Conservation (phyloP, 2,329 filamentous ascomycete genomes). For the Venturia pyrina region DNA sequence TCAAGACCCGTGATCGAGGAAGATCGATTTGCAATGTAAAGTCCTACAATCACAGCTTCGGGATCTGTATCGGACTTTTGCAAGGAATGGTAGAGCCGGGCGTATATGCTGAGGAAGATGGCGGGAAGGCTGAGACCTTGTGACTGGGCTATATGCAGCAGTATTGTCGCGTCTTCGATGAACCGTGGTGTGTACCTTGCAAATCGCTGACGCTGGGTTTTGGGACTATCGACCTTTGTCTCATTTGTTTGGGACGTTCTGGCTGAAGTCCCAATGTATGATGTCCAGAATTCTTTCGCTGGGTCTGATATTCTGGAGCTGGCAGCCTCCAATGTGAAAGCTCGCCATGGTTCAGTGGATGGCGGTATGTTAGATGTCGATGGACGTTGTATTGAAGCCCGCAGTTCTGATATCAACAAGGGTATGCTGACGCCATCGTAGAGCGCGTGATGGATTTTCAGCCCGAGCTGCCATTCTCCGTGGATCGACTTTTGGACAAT, state of each 20-base stretch:
- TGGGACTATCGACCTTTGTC: neutral
- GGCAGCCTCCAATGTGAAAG: neutral
- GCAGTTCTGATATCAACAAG: slow-evolving; percentile 46
- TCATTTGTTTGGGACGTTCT: slow-evolving; percentile 9
- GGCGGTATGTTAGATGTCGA: neutral
- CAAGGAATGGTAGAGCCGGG: slow-evolving; percentile 27
- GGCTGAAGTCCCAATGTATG: slow-evolving; percentile 29
- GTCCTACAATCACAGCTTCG: slow-evolving; percentile 50
- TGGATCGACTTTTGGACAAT: slow-evolving; percentile 22
- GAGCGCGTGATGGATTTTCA: slow-evolving; percentile 69
- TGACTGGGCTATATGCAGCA: slow-evolving; percentile 28
- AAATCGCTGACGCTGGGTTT: slow-evolving; percentile 17
- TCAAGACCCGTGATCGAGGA: slow-evolving; percentile 41
- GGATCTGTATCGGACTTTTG: neutral
- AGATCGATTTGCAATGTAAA: slow-evolving; percentile 74
- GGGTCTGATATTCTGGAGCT: neutral
- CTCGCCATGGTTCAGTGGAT: neutral
- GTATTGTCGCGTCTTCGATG: slow-evolving; percentile 20
- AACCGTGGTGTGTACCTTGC: slow-evolving; percentile 42
- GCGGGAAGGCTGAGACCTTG: slow-evolving; percentile 60
- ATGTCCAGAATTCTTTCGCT: slow-evolving; percentile 37
- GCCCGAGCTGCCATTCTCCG: slow-evolving; percentile 27
- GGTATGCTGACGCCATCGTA: slow-evolving; percentile 80
- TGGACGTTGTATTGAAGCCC: neutral
- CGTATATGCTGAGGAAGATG: slow-evolving; percentile 63